These are phyloP conservation scores for Rhizopogon rudus DNA, from an alignment of 768 basidiomycete genomes.

Conservation along the genomic window DNA sequence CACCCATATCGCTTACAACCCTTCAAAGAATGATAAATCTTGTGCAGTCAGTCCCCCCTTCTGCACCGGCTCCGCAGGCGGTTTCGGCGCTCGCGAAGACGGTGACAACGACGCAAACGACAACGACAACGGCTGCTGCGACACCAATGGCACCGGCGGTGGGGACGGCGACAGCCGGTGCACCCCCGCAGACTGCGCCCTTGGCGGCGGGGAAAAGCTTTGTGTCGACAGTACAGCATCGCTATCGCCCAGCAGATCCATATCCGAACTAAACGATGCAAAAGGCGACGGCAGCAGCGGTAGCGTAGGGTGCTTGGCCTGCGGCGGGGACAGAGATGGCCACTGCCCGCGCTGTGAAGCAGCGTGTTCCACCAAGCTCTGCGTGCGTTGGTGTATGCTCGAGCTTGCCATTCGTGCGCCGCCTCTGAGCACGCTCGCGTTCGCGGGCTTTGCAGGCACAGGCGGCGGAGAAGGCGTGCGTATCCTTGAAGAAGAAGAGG, in stretches of 20 bases:
- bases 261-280: not conserved
- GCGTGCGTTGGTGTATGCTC: constrained; percentile 46
- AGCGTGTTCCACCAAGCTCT: constrained; percentile 52
- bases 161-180: constrained; percentile 16
- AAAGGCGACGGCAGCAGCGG: constrained; percentile 19
- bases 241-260: not conserved
- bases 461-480: constrained; percentile 45
- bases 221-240: constrained; percentile 5
- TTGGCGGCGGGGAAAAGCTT: constrained; percentile 4
- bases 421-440: constrained; percentile 7
- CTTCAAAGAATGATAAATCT: constrained; percentile 87
- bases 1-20: constrained; percentile 34
- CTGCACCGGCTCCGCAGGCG: constrained; percentile 16
- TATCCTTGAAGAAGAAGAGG: constrained; percentile 25
- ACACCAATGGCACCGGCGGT: not conserved
- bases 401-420: constrained; percentile 9
- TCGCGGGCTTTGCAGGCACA: constrained; percentile 30
- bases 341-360: constrained; percentile 42
- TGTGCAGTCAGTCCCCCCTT: constrained; percentile 71
- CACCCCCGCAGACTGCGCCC: constrained; percentile 5
- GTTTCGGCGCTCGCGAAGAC: constrained; percentile 10
- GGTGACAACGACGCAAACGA: constrained; percentile 16
- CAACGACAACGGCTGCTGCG: constrained; percentile 13
- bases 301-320: constrained; percentile 14
- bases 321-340: constrained; percentile 27